Conservation (phyloP, 2,329 filamentous ascomycete genomes). For the Fusarium continuum region DNA sequence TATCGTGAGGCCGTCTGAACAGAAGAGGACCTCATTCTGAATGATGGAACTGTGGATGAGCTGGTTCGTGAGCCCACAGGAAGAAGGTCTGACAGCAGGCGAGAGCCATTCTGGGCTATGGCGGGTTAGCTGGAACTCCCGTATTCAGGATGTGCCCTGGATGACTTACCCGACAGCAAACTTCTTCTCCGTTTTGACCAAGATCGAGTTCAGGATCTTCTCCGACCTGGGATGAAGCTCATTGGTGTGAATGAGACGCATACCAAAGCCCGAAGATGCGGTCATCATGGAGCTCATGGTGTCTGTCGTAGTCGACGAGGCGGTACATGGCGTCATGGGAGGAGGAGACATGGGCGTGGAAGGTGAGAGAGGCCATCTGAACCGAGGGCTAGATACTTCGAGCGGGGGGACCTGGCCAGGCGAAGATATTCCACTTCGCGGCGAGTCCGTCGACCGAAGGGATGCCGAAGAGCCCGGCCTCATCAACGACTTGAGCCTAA, state of each 20-base stretch:
- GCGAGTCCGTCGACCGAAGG: constrained; percentile 38
- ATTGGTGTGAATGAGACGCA: constrained; percentile 61
- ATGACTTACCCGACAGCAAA: constrained; percentile 51
- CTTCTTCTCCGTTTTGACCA: constrained; percentile 63
- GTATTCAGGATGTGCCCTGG: neutral
- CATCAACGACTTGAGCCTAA: constrained; percentile 47
- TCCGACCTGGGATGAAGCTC: constrained; percentile 58
- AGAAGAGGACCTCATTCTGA: constrained; percentile 71
- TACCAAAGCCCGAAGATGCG: constrained; percentile 54
- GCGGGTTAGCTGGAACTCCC: constrained; percentile 9
- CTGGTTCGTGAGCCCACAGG: constrained; percentile 58
- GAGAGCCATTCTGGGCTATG: constrained; percentile 55
- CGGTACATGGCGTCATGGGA: constrained; percentile 60
- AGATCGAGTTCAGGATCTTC: constrained; percentile 56
- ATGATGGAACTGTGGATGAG: constrained; percentile 64
- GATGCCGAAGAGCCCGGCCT: constrained; percentile 40
- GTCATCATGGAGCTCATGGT: constrained; percentile 43
- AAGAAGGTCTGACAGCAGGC: constrained; percentile 53
- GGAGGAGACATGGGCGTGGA: constrained; percentile 52
- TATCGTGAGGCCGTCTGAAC: constrained; percentile 66
- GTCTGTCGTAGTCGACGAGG: constrained; percentile 49
- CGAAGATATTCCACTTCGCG: constrained; percentile 43
- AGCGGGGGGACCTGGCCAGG: constrained; percentile 47
- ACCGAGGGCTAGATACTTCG: constrained; percentile 42
- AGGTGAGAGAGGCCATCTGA: constrained; percentile 50